Base-by-base conservation (phyloP, 2,329 filamentous ascomycete genomes). In the Penicillium sp. region DNA sequence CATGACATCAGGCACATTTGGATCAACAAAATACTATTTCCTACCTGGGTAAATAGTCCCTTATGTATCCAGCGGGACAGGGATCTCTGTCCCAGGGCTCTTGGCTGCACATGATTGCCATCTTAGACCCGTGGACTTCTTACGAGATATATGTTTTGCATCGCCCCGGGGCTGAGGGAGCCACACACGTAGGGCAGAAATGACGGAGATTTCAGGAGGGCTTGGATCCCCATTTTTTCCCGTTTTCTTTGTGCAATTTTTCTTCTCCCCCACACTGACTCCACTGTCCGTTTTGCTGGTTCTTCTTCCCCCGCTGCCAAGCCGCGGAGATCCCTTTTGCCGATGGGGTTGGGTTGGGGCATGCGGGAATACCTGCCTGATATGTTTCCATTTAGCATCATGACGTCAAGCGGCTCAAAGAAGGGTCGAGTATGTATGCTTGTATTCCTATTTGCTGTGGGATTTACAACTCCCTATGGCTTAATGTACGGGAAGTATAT, bases 401-500 rank as follows among this genome's bases (percentile, higher is more conserved):
- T 35, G 29, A 35, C 31, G 14, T 22, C 7, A 11, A 33, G 31
- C 31, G 13, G 13, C 13, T 33, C 29, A 31, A n/a, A n/a, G 29
- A 31, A 5, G 11, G 11, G 19, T 14, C 13, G 22, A 39, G 14
- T 21, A 41, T 29, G 21, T 26, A 22, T 43, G 19, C 35, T 51
- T 50, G 33, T 41, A 49, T 39, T 39, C 21, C 26, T 50, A 50
- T 19, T 31, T 27, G 22, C 16, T 26, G 14, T 39, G n/a, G 47
- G 33, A 54, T 58, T 37, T 56, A 62, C 46, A 58, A 19, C 31
- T 24, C 52, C 48, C 56, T 49, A 52, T 56, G 33, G 27, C 44
- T 48, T 39, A 55, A 60, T 57, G 52, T 60, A 61, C 58, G 57
- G 19, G 33, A 35, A 35, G 27, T 59, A 59, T 56, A 54, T 61